Base-by-base conservation (phyloP, 495 filamentous ascomycete species). In the Daldinia caldariorum region DNA sequence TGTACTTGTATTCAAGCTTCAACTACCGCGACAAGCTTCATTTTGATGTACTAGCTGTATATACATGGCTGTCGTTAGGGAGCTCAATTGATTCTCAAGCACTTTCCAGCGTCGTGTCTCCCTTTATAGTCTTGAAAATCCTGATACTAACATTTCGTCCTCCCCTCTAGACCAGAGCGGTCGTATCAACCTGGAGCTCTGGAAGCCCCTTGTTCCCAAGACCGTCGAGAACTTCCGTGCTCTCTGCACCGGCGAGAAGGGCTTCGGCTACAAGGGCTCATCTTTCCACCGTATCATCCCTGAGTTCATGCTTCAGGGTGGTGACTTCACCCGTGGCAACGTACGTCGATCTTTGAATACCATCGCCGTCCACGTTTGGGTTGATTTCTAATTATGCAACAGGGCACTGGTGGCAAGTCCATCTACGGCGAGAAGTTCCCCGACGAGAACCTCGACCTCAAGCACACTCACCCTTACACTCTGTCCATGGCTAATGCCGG, bases 281-380 rank as follows among this genome's bases (percentile, higher is more conserved):
- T 81, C 79, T 59, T 98, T 98, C 90, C 95, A 99, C 87, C 92
- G 95, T 75, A 89, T 99, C 74, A 99, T 99, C 80, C 91, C 91
- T 60, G 75, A 88, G 35, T 99, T 99, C 89, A 99, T 99, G 95
- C 92, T 97, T 79, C 95, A 99, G 86, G 95, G 96, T 80, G 95
- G 95, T 86, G 95, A 99, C 88, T 99, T 98, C 87, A 99, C 95
- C 79, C 91, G 90, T 78, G 89, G 89, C 79, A 97, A 99, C 80
- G 92, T 94, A 79, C 82, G 90, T 83, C 37, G 12, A 39, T 13
- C 29, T 39, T 10, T 29, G 12, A 37, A 37, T 38, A 56, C 14
- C 16, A 13, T 20, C 6, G 13, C 22, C 29, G 38, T 26, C 22
- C 18, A 65, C 56, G 20, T 16, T n/a, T 29, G 49, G 22, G 49